phyloP scores from a whole-genome alignment of 352 stramenopile genomes.

The Pythium vanterpoolii region DNA sequence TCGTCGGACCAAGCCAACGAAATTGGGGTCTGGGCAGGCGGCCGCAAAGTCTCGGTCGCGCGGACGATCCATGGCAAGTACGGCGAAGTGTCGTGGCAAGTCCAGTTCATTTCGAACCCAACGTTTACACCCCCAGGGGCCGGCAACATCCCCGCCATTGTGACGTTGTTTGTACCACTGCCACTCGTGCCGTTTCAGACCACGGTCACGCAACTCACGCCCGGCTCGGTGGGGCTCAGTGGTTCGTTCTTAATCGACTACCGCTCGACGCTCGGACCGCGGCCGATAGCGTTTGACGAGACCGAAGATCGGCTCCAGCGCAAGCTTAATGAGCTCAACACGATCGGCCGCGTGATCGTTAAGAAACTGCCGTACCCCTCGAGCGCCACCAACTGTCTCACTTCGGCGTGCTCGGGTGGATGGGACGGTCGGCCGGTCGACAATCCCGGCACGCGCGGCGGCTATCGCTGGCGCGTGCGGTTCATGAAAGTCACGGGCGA shows the following conservation, averaged over 20 bases:
- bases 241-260: constrained; percentile 92
- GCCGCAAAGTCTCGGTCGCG: constrained; percentile 81
- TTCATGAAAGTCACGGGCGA: constrained; percentile 77
- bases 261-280: constrained; percentile 65
- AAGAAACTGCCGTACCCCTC: constrained; percentile 88
- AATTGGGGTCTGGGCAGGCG: constrained; percentile 35
- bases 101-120: constrained; percentile 94
- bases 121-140: constrained; percentile 86
- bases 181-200: constrained; percentile 26
- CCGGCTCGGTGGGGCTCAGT: constrained; percentile 84
- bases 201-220: constrained; percentile 82
- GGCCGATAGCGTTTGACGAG: constrained; percentile 88
- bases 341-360: constrained; percentile 89
- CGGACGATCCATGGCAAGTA: constrained; percentile 93
- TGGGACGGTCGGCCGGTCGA: constrained; percentile 88
- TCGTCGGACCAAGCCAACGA: constrained; percentile 42
- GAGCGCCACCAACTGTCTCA: constrained; percentile 42
- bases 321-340: constrained; percentile 96
- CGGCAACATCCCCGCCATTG: constrained; percentile 82
- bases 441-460: constrained; percentile 72
- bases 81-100: constrained; percentile 90
- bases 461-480: constrained; percentile 71
- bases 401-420: constrained; percentile 72
- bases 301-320: constrained; percentile 70
- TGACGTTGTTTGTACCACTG: constrained; percentile 31